Percentiles rank a stretch among this genome's conserved stretches.
These are phyloP conservation scores for Candida palmyrensis DNA, from an alignment of 805 yeast genomes.

Conservation along the genomic window DNA sequence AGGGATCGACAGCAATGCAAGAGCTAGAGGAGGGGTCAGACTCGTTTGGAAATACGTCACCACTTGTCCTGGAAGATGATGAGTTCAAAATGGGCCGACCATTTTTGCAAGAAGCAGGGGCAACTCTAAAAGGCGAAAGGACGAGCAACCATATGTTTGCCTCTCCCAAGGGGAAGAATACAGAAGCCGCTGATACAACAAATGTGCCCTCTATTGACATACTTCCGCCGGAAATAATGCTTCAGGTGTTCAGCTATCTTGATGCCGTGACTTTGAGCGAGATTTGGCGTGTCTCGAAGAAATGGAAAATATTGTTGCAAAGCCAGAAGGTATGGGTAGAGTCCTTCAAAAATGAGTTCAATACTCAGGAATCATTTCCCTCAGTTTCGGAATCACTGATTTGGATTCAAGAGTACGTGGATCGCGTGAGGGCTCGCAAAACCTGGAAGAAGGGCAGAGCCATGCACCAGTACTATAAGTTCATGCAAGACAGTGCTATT, in stretches of 20 bases:
- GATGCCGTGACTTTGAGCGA: conserved; percentile 40
- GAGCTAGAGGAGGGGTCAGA: too few species aligned
- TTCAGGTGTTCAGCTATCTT: conserved; percentile 39
- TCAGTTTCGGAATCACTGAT: conserved; percentile 36
- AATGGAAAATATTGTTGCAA: conserved; percentile 42
- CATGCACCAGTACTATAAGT: conserved; percentile 20
- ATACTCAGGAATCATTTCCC: conserved; percentile 34
- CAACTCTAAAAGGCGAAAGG: too few species aligned
- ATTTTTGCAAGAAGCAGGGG: too few species aligned
- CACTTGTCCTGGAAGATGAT: too few species aligned
- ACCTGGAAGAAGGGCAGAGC: conserved; percentile 37
- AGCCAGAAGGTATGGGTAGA: conserved; percentile 46
- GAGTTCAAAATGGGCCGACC: too few species aligned
- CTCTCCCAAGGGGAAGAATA: too few species aligned
- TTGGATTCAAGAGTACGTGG: conserved; percentile 46
- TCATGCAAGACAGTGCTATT: conserved; percentile 22
- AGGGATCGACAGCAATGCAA: too few species aligned
- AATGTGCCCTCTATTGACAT: conserved; percentile 26
- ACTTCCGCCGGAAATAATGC: conserved; percentile 45
- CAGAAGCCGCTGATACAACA: too few species aligned
- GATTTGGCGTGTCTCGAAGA: conserved; percentile 41
- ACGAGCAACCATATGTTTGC: too few species aligned
- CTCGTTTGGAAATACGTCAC: too few species aligned
- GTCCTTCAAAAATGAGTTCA: conserved; percentile 37
- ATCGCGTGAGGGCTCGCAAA: conserved; percentile 27